These are phyloP conservation scores for Geotrichum histeridarum DNA, from an alignment of 1,139 yeast species.

Conservation along the genomic window DNA sequence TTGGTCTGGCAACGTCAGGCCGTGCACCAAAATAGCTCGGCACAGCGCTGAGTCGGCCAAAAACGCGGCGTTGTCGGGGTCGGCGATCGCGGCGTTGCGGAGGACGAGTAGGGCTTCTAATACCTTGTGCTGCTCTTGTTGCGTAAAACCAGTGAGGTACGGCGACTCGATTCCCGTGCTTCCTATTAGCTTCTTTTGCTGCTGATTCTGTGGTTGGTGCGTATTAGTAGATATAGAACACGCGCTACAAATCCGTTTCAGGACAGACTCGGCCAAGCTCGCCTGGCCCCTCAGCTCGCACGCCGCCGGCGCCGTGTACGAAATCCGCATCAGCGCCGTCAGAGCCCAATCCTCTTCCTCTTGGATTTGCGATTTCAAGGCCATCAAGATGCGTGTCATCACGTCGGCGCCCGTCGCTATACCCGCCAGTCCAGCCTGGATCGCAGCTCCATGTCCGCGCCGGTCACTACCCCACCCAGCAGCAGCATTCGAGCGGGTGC, in stretches of 20 bases:
- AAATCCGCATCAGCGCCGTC: conserved; percentile 52
- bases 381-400: conserved; percentile 55
- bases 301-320: conserved; percentile 31
- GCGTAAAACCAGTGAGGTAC: conserved; percentile 23
- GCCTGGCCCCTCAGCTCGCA: conserved; percentile 8
- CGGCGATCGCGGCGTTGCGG: conserved; percentile 70
- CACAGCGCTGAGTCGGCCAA: conserved; percentile 50
- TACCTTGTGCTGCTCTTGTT: conserved; percentile 42
- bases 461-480: neutral
- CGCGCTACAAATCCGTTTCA: neutral
- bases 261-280: neutral
- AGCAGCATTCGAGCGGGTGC: conserved; percentile 22
- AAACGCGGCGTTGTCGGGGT: conserved; percentile 74
- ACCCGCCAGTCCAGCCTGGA: conserved; percentile 25
- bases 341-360: conserved; percentile 66
- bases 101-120: conserved; percentile 65
- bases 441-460: conserved; percentile 6
- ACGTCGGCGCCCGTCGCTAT: conserved; percentile 33
- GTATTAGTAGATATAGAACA: conserved; percentile 27
- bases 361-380: conserved; percentile 55
- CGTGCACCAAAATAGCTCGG: conserved; percentile 42
- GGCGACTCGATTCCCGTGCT: conserved; percentile 21
- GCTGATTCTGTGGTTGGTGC: too few relatives aligned
- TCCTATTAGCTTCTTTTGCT: too few relatives aligned
- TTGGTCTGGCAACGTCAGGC: conserved; percentile 41